phyloP scores from a whole-genome alignment of 2,329 filamentous ascomycete genomes.

The Scleromitrula shiraiana region DNA sequence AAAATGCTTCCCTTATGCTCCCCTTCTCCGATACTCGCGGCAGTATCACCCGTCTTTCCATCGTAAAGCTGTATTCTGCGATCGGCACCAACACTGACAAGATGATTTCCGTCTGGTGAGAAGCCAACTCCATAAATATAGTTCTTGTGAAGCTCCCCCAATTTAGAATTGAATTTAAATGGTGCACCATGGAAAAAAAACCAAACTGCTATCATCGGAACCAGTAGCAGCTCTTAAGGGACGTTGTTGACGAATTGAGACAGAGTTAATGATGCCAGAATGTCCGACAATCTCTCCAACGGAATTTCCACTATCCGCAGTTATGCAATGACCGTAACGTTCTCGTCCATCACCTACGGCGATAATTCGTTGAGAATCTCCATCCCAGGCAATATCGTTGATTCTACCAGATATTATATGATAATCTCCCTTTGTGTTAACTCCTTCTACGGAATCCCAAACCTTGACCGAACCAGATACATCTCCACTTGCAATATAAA shows the following conservation, averaged over 20 bases:
- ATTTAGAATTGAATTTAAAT: slow-evolving; percentile 90
- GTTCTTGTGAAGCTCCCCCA: slow-evolving; percentile 70
- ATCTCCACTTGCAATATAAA: slow-evolving; percentile 91
- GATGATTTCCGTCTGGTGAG: slow-evolving; percentile 72
- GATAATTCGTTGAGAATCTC: slow-evolving; percentile 91
- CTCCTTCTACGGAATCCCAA: slow-evolving; percentile 84
- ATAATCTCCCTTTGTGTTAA: slow-evolving; percentile 85
- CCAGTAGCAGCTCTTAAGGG: slow-evolving; percentile 89
- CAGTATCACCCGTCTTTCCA: slow-evolving; percentile 85
- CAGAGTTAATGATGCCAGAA: slow-evolving; percentile 81
- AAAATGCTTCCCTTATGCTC: slow-evolving; percentile 91
- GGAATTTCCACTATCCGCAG: slow-evolving; percentile 89
- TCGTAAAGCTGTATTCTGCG: slow-evolving; percentile 90
- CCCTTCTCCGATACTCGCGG: slow-evolving; percentile 54
- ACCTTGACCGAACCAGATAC: slow-evolving; percentile 76
- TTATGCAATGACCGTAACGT: slow-evolving; percentile 88
- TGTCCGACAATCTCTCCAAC: slow-evolving; percentile 93
- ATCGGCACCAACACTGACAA: slow-evolving; percentile 91
- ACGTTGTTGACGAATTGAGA: slow-evolving; percentile 80
- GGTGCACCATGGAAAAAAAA: slow-evolving; percentile 91
- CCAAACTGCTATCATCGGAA: slow-evolving; percentile 80
- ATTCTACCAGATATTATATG: slow-evolving; percentile 89
- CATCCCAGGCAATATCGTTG: slow-evolving; percentile 96
- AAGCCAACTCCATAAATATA: slow-evolving; percentile 86
- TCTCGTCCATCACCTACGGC: slow-evolving; percentile 94